Conservation (phyloP, 768 basidiomycete genomes). For the Kwoniella pini region DNA sequence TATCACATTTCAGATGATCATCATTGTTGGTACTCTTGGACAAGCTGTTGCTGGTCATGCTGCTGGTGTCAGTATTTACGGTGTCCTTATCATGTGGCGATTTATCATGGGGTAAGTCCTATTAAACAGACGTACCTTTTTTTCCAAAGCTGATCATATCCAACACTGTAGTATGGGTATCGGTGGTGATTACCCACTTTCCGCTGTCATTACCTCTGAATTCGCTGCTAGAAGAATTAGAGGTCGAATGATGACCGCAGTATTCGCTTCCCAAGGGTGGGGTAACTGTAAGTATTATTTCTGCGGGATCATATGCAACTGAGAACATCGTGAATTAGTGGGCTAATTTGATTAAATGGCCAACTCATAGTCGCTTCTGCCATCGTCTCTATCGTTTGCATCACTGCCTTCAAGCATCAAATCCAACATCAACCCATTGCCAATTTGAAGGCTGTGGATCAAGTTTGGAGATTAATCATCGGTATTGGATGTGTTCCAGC, state of each 20-base stretch:
- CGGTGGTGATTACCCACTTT: constrained; percentile 84
- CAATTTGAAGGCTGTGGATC: constrained; percentile 63
- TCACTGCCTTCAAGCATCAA: constrained; percentile 67
- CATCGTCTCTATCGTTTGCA: constrained; percentile 66
- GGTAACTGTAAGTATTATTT: constrained; percentile 66
- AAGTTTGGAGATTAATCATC: constrained; percentile 82
- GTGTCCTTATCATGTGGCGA: constrained; percentile 78
- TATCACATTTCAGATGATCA: constrained; percentile 54
- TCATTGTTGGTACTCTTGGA: constrained; percentile 55
- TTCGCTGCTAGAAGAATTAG: constrained; percentile 75
- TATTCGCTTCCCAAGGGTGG: constrained; percentile 85
- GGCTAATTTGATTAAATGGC: no score
- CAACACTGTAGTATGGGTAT: constrained; percentile 62
- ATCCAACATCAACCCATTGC: constrained; percentile 59
- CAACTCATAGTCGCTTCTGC: constrained; percentile 66
- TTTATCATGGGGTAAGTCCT: constrained; percentile 64
- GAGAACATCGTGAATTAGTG: no score
- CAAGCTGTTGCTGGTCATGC: constrained; percentile 68
- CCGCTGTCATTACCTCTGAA: constrained; percentile 81
- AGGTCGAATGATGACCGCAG: constrained; percentile 85
- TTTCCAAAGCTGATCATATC: no score
- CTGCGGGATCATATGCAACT: no score
- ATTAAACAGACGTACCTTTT: no score
- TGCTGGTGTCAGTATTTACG: constrained; percentile 70
- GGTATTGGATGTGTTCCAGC: constrained; percentile 84